Evolutionary conservation across 179 eudicot species (phyloP).

Genomic region (Spergularia azorica): DNA sequence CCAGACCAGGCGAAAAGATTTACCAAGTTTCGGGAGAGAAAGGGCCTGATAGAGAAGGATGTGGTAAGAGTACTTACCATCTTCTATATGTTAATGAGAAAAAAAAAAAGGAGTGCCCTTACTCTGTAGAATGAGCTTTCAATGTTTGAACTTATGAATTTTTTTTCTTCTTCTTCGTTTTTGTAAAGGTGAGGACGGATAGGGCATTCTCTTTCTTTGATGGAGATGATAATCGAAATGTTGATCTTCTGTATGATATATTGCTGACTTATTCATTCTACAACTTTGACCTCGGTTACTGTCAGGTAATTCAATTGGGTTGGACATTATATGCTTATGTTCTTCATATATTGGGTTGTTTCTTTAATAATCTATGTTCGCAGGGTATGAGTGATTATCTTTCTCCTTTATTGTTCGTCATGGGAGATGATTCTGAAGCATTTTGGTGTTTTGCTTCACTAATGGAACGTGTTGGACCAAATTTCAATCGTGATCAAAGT

Average conservation of each 20-base stretch:
- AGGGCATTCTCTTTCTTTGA: slow-evolving; percentile 85
- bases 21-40: slow-evolving; percentile 92
- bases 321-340: not conserved
- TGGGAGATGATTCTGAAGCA: slow-evolving; percentile 89
- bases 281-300: slow-evolving; percentile 98
- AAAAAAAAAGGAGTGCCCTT: not conserved
- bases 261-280: slow-evolving; percentile 93
- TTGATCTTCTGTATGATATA: slow-evolving; percentile 72
- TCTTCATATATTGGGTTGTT: slow-evolving; percentile 11
- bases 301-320: slow-evolving; percentile 65
- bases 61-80: slow-evolving; percentile 60
- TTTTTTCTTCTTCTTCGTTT: slow-evolving; percentile 1
- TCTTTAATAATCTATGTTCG: not conserved
- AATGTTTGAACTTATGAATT: slow-evolving; percentile 1
- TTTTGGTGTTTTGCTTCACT: slow-evolving; percentile 97
- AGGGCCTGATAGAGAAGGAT: slow-evolving; percentile 94
- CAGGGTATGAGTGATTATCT: slow-evolving; percentile 98
- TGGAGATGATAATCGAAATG: slow-evolving; percentile 92
- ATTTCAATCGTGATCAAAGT: slow-evolving; percentile 96
- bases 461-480: slow-evolving; percentile 97
- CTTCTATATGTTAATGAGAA: not conserved
- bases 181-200: slow-evolving; percentile 84
- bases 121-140: not conserved
- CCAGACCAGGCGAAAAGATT: slow-evolving; percentile 83
- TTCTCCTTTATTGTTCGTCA: slow-evolving; percentile 79